Percentiles rank a stretch among this genome's conserved stretches.
phyloP scores from a whole-genome alignment of 139 green algal genomes.

The Micractinium sp. region DNA sequence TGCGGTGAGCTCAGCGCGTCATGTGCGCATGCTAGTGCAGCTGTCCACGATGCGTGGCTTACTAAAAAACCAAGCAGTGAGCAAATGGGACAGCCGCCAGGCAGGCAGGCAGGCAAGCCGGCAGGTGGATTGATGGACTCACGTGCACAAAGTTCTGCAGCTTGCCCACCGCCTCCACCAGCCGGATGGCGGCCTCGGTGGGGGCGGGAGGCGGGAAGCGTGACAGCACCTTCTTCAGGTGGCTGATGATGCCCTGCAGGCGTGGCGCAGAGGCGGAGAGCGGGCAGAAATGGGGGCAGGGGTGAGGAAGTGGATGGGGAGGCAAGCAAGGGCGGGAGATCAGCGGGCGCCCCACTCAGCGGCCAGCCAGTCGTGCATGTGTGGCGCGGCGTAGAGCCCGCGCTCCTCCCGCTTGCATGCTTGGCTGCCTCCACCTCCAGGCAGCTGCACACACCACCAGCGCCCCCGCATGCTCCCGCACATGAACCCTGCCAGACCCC shows the following conservation, averaged over 20 bases:
- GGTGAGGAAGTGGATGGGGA: not conserved
- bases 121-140: no score
- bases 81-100: no score
- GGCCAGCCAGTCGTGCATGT: not conserved
- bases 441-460: not conserved
- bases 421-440: not conserved
- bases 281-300: not conserved
- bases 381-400: no score
- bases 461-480: no score
- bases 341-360: not conserved
- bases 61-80: not conserved
- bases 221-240: constrained; percentile 50
- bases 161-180: constrained; percentile 59
- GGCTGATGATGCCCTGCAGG: constrained; percentile 43
- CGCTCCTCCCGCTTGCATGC: not conserved
- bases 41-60: not conserved
- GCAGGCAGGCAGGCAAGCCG: no score
- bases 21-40: not conserved
- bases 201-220: constrained; percentile 54
- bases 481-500: not conserved
- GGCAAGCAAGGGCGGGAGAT: not conserved
- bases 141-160: constrained; percentile 46
- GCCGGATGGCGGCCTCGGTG: constrained; percentile 50
- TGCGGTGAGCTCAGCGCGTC: no score
- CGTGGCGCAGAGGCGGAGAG: no score